phyloP scores from a whole-genome alignment of 192 early-diverging fungal species.

The Coemansia sp. region DNA sequence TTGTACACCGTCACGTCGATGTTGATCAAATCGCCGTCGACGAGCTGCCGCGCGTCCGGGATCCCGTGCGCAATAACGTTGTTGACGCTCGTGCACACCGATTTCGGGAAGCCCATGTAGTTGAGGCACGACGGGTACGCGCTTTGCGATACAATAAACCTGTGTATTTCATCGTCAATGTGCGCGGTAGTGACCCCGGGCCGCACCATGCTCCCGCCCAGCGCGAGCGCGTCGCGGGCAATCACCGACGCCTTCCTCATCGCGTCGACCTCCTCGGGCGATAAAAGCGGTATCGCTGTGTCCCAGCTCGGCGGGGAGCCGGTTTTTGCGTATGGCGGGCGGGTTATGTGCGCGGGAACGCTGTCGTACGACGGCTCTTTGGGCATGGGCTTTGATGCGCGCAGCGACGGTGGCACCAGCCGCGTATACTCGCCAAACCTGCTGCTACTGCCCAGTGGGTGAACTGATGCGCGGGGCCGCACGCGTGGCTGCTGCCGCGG shows the following conservation, averaged over 20 bases:
- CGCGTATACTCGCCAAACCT: constrained; percentile 32
- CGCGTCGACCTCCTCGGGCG: constrained; percentile 36
- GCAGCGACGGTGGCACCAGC: constrained; percentile 25
- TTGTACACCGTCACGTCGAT: constrained; percentile 71
- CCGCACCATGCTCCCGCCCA: constrained; percentile 55
- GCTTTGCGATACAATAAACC: constrained; percentile 48
- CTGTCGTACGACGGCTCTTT: constrained; percentile 20
- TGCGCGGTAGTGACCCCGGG: constrained; percentile 52
- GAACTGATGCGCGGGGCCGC: background rate
- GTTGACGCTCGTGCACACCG: constrained; percentile 79
- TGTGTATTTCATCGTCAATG: constrained; percentile 57
- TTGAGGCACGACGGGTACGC: constrained; percentile 80
- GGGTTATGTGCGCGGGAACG: constrained; percentile 49
- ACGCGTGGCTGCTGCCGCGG: background rate
- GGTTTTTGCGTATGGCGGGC: constrained; percentile 58
- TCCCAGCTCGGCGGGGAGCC: constrained; percentile 56
- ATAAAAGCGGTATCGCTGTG: constrained; percentile 41
- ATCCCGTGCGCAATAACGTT: constrained; percentile 84
- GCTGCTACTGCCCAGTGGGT: background rate
- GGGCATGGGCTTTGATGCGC: constrained; percentile 19
- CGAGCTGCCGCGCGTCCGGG: constrained; percentile 59
- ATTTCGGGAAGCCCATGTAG: constrained; percentile 73
- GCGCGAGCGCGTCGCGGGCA: constrained; percentile 57
- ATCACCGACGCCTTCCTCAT: constrained; percentile 55
- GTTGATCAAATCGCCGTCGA: constrained; percentile 73